Base-by-base conservation (phyloP, 1,284 basidiomycete genomes). In the Sporisorium exsertum region DNA sequence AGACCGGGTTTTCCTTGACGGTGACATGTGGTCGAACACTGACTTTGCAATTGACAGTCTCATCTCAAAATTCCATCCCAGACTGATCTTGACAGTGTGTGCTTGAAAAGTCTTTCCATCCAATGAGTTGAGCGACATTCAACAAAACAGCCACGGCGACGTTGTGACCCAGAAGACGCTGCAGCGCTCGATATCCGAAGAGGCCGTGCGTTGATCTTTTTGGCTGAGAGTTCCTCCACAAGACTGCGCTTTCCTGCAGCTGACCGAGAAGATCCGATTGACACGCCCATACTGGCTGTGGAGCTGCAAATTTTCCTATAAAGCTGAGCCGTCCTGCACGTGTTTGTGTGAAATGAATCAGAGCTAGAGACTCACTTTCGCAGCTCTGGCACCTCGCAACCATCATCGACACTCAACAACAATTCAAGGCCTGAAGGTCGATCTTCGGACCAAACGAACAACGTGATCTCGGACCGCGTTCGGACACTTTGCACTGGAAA, bases 141-240 rank as follows among this genome's bases (percentile, higher is more conserved):
- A 46, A 26, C 5, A 73, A 58, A 18, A 68, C 65, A 24, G 57
- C 29, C 2, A 73, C 65, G 15, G 62, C 65, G n/a, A 66, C 7
- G 32, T 74, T 66, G 37, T n/a, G n/a, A n/a, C n/a, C n/a, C n/a
- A 24, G 18, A 29, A 18, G n/a, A 29, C 16, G 16, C 10, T 29
- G 47, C 16, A 49, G 47, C 47, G 47, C 47, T 16, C 47, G 24
- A 49, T 27, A 49, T 29, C 46, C 2, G 16, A 8, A 35, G 13
- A 40, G 37, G 37, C 40, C 40, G 40, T 43, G 40, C 40, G 40
- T 43, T n/a, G 40, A 10, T 18, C 40, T 8, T 27, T n/a, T 8
- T 27, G 13, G 16, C 46, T n/a, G 18, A 9, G 3, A 8, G 18
- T 32, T 33, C 49, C 49, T 50, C 49, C 49, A 50, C 49, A 50